Conservation (phyloP, 2,329 filamentous ascomycete species). For the Stagonosporopsis rhizophila region DNA sequence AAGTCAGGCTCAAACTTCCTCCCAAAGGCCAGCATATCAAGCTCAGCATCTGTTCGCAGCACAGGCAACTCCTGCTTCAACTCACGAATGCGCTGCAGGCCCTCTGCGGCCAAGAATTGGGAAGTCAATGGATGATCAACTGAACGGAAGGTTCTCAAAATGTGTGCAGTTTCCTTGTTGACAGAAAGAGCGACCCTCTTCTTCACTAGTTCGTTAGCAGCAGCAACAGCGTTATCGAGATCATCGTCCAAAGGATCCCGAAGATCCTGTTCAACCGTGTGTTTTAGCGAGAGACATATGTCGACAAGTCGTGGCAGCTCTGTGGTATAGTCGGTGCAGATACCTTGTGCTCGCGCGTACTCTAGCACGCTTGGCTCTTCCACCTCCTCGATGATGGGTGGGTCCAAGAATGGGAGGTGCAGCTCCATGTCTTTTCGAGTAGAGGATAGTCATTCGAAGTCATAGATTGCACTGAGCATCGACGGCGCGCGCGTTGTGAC, state of each 20-base stretch:
- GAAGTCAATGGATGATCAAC: slow-evolving; percentile 8
- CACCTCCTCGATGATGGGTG: slow-evolving; percentile 14
- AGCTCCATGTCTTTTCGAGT: slow-evolving; percentile 24
- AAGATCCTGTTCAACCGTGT: slow-evolving; percentile 27
- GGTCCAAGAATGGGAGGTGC: slow-evolving; percentile 15
- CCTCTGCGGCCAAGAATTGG: slow-evolving; percentile 1
- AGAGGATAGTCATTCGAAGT: not conserved
- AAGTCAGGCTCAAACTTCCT: slow-evolving; percentile 33
- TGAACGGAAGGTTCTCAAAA: slow-evolving; percentile 33
- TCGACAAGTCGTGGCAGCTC: slow-evolving; percentile 32
- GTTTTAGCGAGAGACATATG: slow-evolving; percentile 14
- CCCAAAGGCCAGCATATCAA: slow-evolving; percentile 53
- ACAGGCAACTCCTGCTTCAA: slow-evolving; percentile 58
- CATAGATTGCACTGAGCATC: not conserved
- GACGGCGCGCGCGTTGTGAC: not conserved
- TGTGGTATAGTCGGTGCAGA: slow-evolving; percentile 49
- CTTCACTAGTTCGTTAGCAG: slow-evolving; percentile 26
- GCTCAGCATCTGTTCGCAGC: slow-evolving; percentile 54
- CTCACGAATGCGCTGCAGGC: slow-evolving; percentile 26
- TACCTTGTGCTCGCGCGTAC: slow-evolving; percentile 56
- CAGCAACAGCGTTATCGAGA: slow-evolving; percentile 18
- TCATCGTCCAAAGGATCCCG: slow-evolving; percentile 25
- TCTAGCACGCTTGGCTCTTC: slow-evolving; percentile 53
- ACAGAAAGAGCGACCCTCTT: slow-evolving; percentile 37
- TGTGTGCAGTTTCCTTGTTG: slow-evolving; percentile 33